Percentiles rank a stretch among this genome's conserved stretches.
Conservation (phyloP, 2,329 filamentous ascomycete species). For the Exophiala phaeomuriformis region DNA sequence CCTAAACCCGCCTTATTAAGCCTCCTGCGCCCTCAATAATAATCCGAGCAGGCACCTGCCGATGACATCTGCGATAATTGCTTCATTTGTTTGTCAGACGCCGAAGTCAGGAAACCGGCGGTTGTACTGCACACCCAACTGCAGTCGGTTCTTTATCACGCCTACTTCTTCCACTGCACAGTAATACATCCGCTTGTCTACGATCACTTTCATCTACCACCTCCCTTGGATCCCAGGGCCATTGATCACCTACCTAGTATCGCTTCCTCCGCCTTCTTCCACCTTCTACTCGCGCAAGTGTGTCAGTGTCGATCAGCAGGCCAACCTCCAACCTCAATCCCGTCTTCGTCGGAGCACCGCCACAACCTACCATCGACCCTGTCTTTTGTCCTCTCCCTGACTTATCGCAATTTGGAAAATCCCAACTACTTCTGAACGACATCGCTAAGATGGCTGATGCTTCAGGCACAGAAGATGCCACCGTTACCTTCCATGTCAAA, state of each 20-base stretch:
- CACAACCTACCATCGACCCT: no score
- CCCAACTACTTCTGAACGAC: background rate
- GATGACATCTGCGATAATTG: background rate
- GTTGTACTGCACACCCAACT: background rate
- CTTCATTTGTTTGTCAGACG: background rate
- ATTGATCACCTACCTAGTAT: background rate
- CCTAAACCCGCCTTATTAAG: no score
- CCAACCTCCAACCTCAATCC: background rate
- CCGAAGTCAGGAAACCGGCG: background rate
- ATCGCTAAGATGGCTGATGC: slow-evolving; percentile 21
- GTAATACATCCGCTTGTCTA: background rate
- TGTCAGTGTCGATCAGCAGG: background rate
- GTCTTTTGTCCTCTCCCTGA: background rate
- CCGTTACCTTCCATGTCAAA: slow-evolving; percentile 95
- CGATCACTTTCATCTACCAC: background rate
- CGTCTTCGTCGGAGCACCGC: no score
- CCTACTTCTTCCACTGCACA: background rate
- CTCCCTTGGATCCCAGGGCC: background rate
- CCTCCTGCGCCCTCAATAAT: no score
- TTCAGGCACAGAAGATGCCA: slow-evolving; percentile 22
- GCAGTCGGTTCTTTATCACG: background rate
- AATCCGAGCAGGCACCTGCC: background rate
- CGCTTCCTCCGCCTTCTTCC: slow-evolving; percentile 2
- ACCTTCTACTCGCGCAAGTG: background rate
- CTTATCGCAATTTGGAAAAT: background rate